Evolutionary conservation across 2,329 filamentous ascomycete species (phyloP), one percentile per base, ranked within the genome.

Genomic region (Ophiostoma pallidulum): DNA sequence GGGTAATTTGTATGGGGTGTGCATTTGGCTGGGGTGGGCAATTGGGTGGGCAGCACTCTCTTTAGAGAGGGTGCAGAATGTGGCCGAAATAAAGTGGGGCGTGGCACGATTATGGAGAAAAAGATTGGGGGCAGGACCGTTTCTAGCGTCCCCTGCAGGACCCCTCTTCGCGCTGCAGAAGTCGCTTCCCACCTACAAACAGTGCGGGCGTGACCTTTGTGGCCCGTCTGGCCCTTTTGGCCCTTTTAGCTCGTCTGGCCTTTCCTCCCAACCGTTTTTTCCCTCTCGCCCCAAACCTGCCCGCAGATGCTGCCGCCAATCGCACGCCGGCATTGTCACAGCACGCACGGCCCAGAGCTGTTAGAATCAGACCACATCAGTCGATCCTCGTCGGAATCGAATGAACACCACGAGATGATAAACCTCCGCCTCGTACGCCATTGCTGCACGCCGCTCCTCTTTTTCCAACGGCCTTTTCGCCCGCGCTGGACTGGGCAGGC

Each of bases 351-450:
- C 43, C 54, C 48, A 54, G 51, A 53, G 49, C 49, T 41, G n/a
- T 19, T 20, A 31, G 48, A 54, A 56, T 56, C 54, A 55, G 53
- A 55, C 54, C 53, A 56, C 51, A 54, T 56, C 53, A 56, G 54
- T 50, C 54, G 54, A 56, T 56, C 53, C 39, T 41, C 39, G 45
- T 37, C 24, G 38, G 37, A 53, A 51, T 54, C 52, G 50, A 52
- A 51, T 48, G 44, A 46, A 56, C 40, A 28, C 50, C 37, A 42
- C 50, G 47, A 51, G 48, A 31, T 51, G 52, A 51, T 36, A 19
- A 26, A 38, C 41, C 28, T 37, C 28, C 45, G 52, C 44, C 51
- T 51, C 51, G 51, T 50, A 49, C 48, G 49, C 48, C 37, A 10
- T 42, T 36, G 8, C 22, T 4, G 37, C 36, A 36, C 26, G 20